Conservation (phyloP, 495 filamentous ascomycete species). For the Hyaloscypha variabilis region DNA sequence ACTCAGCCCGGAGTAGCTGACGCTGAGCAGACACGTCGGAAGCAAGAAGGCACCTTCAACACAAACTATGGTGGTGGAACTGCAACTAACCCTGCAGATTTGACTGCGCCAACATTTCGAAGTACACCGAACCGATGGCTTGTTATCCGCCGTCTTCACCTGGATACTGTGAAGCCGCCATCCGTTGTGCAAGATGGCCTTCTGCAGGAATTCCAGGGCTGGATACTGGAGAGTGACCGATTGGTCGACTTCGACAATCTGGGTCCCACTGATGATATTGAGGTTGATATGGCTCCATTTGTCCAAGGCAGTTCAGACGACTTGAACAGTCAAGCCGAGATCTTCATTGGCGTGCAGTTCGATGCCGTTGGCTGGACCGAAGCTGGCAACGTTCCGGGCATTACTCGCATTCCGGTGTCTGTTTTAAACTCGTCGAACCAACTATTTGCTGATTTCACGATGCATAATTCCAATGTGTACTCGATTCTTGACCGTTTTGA, state of each 20-base stretch:
- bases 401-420: constrained; percentile 29
- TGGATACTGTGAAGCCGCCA: constrained; percentile 14
- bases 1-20: too few species aligned
- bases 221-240: constrained; percentile 54
- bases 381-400: background rate
- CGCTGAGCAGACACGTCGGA: too few species aligned
- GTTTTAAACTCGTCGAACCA: constrained; percentile 44
- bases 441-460: constrained; percentile 54
- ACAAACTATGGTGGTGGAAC: too few species aligned
- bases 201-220: constrained; percentile 35
- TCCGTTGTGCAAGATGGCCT: background rate
- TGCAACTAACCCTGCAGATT: background rate
- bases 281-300: constrained; percentile 53
- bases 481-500: constrained; percentile 48
- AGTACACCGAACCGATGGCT: constrained; percentile 45
- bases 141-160: constrained; percentile 40
- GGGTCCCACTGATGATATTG: constrained; percentile 39
- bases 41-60: too few species aligned
- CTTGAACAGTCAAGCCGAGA: constrained; percentile 48
- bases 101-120: constrained; percentile 35
- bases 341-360: constrained; percentile 50
- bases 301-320: constrained; percentile 22
- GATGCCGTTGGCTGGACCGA: background rate
- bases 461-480: constrained; percentile 54
- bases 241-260: constrained; percentile 38